Evolutionary conservation across 257 asterid species (phyloP), one percentile per base, ranked within the genome.

Genomic region (Rhazya stricta): DNA sequence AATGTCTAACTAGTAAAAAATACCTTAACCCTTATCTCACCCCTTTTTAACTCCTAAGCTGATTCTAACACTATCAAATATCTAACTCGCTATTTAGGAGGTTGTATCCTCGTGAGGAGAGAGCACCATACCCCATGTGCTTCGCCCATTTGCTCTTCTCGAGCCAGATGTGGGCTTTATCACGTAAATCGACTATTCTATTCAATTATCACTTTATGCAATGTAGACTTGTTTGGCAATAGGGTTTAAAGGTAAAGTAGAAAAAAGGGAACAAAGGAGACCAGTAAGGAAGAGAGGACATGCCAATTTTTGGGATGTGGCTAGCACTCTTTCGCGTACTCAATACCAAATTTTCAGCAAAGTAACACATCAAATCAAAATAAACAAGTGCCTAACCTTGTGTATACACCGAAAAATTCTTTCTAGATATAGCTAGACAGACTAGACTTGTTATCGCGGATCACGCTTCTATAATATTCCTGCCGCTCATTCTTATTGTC

Each of bases 371-470:
- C 67, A 74, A 69, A 30, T 68, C 42, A 74, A 36, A 48, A 58
- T 30, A 67, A 73, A 53, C 63, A 15, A 51, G 11, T 10, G 32
- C 70, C 42, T 45, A 66, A 67, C 45, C 39, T 68, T 68, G n/a
- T 68, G 75, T 41, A 39, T 29, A 50, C n/a, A 42, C 51, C 48
- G 34, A 74, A 9, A 75, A 29, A 5, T 60, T 66, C 41, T 60
- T 72, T 23, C 79, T 57, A 42, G 58, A 79, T 67, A 32, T 48
- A 50, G 77, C 58, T 42, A 61, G 54, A 73, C 68, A 72, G 61
- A 82, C 43, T 45, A 65, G 48, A 57, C 34, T 21, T 71, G 23
- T n/a, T 36, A 70, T 65, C 60, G 71, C 48, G 48, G 53, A 39
- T 43, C 71, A n/a, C 50, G 74, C 66, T 43, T 43, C 70, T 42